Evolutionary conservation across 352 stramenopile genomes (phyloP), one percentile per base, ranked within the genome.

Genomic region (Lagenidium giganteum): DNA sequence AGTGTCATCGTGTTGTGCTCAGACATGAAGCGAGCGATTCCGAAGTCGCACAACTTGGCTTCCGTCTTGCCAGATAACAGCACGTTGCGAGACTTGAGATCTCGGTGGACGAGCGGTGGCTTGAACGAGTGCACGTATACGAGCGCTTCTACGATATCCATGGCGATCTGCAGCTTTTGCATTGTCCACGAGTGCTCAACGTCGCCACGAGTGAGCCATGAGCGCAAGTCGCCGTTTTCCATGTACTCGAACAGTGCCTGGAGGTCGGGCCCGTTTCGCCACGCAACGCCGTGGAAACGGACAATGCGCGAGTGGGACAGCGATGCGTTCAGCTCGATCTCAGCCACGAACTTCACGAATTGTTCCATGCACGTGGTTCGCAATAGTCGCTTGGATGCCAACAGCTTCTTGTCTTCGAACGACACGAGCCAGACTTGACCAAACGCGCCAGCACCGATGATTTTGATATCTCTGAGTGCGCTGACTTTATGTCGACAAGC

Each of bases 101-200:
- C 40, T 9, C 32, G 24, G 30, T 61, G 42, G 14, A 43, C 3
- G 16, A 47, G 14, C 5, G 38, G 40, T 8, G 53, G 53, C 8
- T 50, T 22, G 5, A 57, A 38, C 7, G 28, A 30, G 18, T 58
- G 50, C 34, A 58, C 21, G 37, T 58, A 58, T 5, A 20, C 14
- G 12, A 58, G 20, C 1, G 32, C 50, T 16, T 51, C 48, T 34
- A 58, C 55, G 27, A 78, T 53, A 33, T 62, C 43, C 45, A 68
- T 38, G 16, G 63, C 55, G 27, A 73, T 66, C 30, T 50, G 46
- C 23, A 55, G 29, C 42, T 79, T 79, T 44, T 63, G 36, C 2
- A 24, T 67, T 37, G 43, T 62, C 63, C 16, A 82, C 50, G 28
- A 79, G 20, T 21, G 52, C 54, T 9, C 58, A 11, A 64, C 20